These are phyloP conservation scores for Saccharomycopsis sp. DNA, from an alignment of 805 yeast genomes.

Conservation along the genomic window DNA sequence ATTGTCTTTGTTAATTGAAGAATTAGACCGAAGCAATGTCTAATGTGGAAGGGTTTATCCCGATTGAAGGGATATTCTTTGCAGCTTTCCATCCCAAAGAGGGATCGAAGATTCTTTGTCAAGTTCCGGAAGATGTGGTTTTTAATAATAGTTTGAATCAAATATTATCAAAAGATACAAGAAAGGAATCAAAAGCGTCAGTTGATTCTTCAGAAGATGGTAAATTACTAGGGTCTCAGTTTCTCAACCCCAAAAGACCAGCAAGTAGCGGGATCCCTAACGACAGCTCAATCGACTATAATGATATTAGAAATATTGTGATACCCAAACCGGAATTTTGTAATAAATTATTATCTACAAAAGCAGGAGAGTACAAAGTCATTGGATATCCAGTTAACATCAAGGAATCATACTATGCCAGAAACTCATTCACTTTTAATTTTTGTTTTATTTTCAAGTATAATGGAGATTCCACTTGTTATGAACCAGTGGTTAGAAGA, in stretches of 20 bases:
- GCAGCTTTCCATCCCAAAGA: slow-evolving; percentile 92
- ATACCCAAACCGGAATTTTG: slow-evolving; percentile 92
- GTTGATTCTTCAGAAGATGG: not conserved
- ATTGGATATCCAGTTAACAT: slow-evolving; percentile 87
- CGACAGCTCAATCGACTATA: slow-evolving; percentile 42
- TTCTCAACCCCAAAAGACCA: not conserved
- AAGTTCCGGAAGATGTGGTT: slow-evolving; percentile 54
- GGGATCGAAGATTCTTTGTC: slow-evolving; percentile 85
- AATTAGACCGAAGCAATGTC: no score
- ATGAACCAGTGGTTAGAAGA: slow-evolving; percentile 74
- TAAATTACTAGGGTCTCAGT: no score
- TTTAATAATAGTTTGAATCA: slow-evolving; percentile 2
- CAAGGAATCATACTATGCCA: slow-evolving; percentile 60
- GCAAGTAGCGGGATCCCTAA: not conserved
- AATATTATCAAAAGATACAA: not conserved
- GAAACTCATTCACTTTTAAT: slow-evolving; percentile 90
- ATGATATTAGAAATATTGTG: slow-evolving; percentile 76
- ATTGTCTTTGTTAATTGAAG: no score
- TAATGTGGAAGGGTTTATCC: slow-evolving; percentile 54
- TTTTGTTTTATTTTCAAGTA: slow-evolving; percentile 86
- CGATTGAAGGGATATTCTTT: slow-evolving; percentile 82
- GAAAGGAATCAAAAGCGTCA: not conserved
- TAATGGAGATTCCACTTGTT: slow-evolving; percentile 72
- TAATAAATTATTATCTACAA: slow-evolving; percentile 66
- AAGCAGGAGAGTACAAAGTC: slow-evolving; percentile 58